These are phyloP conservation scores for Aspergillus phoenicis DNA, from an alignment of 2,329 filamentous ascomycete genomes.

Conservation along the genomic window DNA sequence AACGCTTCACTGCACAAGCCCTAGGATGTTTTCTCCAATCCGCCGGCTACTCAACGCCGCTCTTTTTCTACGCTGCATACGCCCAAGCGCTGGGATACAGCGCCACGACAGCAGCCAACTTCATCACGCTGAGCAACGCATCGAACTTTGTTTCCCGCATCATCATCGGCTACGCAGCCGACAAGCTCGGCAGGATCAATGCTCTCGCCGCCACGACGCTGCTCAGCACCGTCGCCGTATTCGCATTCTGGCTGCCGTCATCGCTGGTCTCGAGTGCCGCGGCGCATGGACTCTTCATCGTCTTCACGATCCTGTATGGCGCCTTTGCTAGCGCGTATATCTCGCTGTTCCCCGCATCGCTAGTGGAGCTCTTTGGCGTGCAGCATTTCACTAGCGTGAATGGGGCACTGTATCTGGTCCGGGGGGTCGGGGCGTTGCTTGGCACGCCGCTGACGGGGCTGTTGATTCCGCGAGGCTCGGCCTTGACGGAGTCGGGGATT, in stretches of 20 bases:
- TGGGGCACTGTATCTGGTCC: constrained; percentile 43
- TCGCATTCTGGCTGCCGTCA: constrained; percentile 31
- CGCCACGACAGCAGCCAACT: constrained; percentile 39
- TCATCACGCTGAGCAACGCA: constrained; percentile 47
- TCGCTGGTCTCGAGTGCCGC: constrained; percentile 22
- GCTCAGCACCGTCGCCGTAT: constrained; percentile 33
- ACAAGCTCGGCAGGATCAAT: constrained; percentile 45
- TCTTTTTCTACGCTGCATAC: constrained; percentile 46
- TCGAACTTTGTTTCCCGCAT: constrained; percentile 45
- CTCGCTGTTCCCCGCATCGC: constrained; percentile 43
- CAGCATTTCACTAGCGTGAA: constrained; percentile 43
- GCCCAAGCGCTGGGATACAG: constrained; percentile 45
- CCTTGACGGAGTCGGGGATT: constrained; percentile 22
- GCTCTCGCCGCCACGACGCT: constrained; percentile 40
- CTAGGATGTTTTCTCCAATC: constrained; percentile 42
- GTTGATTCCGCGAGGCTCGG: constrained; percentile 27
- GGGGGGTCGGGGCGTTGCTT: constrained; percentile 41
- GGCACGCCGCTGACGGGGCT: constrained; percentile 41
- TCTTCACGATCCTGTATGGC: constrained; percentile 40
- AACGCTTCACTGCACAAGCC: constrained; percentile 42
- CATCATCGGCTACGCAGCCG: constrained; percentile 43
- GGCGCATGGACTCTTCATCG: constrained; percentile 34
- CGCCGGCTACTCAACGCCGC: constrained; percentile 44
- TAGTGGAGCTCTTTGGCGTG: constrained; percentile 44
- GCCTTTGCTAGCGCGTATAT: constrained; percentile 45